These are phyloP conservation scores for Ogataea neopini DNA, from an alignment of 805 yeast species.

Conservation along the genomic window DNA sequence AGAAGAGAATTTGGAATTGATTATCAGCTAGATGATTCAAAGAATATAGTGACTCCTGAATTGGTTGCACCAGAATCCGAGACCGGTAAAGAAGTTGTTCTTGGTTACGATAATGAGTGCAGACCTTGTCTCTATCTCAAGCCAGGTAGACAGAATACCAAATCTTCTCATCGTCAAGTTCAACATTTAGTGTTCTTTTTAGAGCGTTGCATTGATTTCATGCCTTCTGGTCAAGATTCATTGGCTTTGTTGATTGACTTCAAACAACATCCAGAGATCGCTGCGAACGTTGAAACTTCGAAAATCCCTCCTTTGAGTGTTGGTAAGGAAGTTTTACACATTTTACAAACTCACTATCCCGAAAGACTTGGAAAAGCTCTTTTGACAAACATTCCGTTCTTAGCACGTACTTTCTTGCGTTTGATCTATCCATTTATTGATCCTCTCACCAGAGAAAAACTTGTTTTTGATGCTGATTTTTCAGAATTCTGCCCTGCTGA, in stretches of 20 bases:
- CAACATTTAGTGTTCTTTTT: conserved; percentile 92
- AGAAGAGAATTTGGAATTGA: conserved; percentile 87
- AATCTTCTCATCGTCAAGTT: conserved; percentile 87
- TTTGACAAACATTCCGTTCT: conserved; percentile 88
- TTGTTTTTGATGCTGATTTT: conserved; percentile 90
- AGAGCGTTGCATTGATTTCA: conserved; percentile 88
- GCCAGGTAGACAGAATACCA: conserved; percentile 96
- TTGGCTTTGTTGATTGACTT: conserved; percentile 90
- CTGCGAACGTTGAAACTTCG: conserved; percentile 52
- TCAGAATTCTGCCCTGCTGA: conserved; percentile 75
- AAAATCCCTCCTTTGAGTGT: conserved; percentile 86
- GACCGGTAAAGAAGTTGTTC: conserved; percentile 88
- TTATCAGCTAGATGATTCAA: conserved; percentile 43
- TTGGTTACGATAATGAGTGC: conserved; percentile 87
- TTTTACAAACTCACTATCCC: conserved; percentile 95
- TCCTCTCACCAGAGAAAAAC: conserved; percentile 90
- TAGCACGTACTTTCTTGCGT: conserved; percentile 90
- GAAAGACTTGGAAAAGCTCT: conserved; percentile 94
- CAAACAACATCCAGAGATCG: conserved; percentile 66
- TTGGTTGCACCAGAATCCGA: conserved; percentile 68
- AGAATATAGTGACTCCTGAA: conserved; percentile 53
- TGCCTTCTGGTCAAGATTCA: conserved; percentile 97
- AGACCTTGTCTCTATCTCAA: conserved; percentile 92
- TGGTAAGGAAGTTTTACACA: conserved; percentile 90
- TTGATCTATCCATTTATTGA: conserved; percentile 95